Conservation (phyloP, 495 filamentous ascomycete species). For the Sporormia fimetaria region DNA sequence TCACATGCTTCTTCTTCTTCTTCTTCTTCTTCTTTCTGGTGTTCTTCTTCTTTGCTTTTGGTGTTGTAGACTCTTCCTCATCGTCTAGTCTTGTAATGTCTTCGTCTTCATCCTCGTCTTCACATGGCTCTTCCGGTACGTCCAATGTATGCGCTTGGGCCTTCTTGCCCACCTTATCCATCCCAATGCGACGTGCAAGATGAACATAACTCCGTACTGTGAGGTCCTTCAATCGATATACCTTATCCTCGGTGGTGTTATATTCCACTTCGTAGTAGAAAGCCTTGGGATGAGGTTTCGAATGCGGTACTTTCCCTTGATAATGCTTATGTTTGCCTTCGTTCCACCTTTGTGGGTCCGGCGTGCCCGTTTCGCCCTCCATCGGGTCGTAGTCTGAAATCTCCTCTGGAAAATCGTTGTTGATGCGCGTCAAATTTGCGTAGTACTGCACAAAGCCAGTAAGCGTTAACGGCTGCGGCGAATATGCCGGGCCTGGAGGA, state of each 20-base stretch:
- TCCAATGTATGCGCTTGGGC: no score
- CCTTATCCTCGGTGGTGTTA: constrained; percentile 59
- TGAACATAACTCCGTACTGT: constrained; percentile 72
- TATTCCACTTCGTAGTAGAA: constrained; percentile 82
- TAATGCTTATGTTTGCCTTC: constrained; percentile 38
- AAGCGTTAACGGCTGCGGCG: constrained; percentile 65
- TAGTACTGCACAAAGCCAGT: constrained; percentile 80
- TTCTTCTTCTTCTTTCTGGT: constrained; percentile 33
- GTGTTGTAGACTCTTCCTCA: constrained; percentile 21
- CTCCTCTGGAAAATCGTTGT: constrained; percentile 45
- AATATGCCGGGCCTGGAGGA: constrained; percentile 85
- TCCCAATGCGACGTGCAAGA: constrained; percentile 67
- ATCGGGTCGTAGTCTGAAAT: background rate
- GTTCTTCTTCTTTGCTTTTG: constrained; percentile 37
- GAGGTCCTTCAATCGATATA: constrained; percentile 69
- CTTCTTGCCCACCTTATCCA: constrained; percentile 29
- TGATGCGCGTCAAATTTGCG: constrained; percentile 82
- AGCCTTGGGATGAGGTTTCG: constrained; percentile 44
- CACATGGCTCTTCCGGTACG: constrained; percentile 17
- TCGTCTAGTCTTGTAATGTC: constrained; percentile 11
- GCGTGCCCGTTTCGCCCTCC: constrained; percentile 23
- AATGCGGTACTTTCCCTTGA: constrained; percentile 28
- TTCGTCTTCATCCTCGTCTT: constrained; percentile 12
- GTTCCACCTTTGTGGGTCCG: constrained; percentile 44
- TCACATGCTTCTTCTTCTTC: constrained; percentile 36